Conservation (phyloP, 208 protist genomes). For the Naegleria gruberi region DNA sequence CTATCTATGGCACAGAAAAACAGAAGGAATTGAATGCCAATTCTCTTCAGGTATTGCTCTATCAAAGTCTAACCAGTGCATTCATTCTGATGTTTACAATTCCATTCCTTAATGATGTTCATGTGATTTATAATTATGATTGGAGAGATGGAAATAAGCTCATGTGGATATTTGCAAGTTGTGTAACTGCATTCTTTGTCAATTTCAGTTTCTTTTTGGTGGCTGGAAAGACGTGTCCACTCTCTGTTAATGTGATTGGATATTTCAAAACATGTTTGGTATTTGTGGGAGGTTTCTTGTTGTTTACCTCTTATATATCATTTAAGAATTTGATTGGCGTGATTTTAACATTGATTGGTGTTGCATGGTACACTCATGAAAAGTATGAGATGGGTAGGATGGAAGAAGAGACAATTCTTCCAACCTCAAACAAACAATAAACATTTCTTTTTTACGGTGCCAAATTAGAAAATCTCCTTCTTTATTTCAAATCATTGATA, state of each 20-base stretch:
- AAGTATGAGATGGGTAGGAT: neutral
- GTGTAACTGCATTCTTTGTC: conserved; percentile 68
- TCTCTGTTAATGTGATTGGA: conserved; percentile 68
- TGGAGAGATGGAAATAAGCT: neutral
- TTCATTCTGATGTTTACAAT: conserved; percentile 55
- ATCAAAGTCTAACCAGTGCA: conserved; percentile 66
- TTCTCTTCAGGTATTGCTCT: conserved; percentile 70
- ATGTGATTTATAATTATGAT: conserved; percentile 43
- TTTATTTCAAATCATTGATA: too few relatives aligned
- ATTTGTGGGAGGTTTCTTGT: conserved; percentile 55
- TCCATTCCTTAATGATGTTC: conserved; percentile 52
- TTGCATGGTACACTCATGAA: conserved; percentile 7
- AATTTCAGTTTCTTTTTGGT: conserved; percentile 76
- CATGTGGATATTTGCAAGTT: conserved; percentile 44
- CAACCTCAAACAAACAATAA: neutral
- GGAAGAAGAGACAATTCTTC: neutral
- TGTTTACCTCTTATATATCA: conserved; percentile 24
- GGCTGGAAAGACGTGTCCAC: conserved; percentile 61
- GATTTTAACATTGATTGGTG: neutral
- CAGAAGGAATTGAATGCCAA: conserved; percentile 61
- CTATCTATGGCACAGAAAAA: conserved; percentile 74
- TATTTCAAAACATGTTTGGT: conserved; percentile 68
- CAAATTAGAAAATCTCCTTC: too few relatives aligned
- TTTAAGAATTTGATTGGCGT: neutral
- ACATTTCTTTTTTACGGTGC: too few relatives aligned